These are phyloP conservation scores for Suhomyces atakaporum DNA, from an alignment of 1,139 yeast genomes.

Conservation along the genomic window DNA sequence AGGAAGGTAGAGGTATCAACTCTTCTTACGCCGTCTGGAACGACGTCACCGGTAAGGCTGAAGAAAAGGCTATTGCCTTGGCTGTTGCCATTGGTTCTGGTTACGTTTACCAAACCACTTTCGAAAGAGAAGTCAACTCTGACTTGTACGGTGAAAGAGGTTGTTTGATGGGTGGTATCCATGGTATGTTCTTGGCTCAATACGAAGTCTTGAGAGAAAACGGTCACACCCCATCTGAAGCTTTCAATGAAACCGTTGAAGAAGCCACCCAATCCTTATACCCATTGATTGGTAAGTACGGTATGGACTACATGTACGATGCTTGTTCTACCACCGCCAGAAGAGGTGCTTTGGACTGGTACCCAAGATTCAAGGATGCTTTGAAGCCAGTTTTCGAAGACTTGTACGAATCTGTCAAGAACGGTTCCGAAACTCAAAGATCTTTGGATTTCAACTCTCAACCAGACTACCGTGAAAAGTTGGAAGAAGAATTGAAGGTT, in stretches of 20 bases:
- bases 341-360: slow-evolving; percentile 99
- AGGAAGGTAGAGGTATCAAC: slow-evolving; percentile 99
- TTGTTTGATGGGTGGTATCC: slow-evolving; percentile 99
- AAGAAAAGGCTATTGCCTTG: slow-evolving; percentile 97
- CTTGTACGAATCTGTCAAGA: slow-evolving; percentile 91
- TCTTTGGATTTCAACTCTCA: slow-evolving; percentile 98
- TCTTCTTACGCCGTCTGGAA: slow-evolving; percentile 99
- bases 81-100: slow-evolving; percentile 99
- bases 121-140: slow-evolving; percentile 98
- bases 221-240: slow-evolving; percentile 99
- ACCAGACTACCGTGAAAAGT: slow-evolving; percentile 95
- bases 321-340: slow-evolving; percentile 99
- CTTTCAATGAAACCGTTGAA: slow-evolving; percentile 99
- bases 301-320: slow-evolving; percentile 99
- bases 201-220: slow-evolving; percentile 99
- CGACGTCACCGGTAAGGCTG: slow-evolving; percentile 98
- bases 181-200: slow-evolving; percentile 99
- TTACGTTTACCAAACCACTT: slow-evolving; percentile 99
- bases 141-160: slow-evolving; percentile 99
- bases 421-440: slow-evolving; percentile 97
- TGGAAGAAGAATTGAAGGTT: slow-evolving; percentile 88
- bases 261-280: slow-evolving; percentile 99
- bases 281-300: slow-evolving; percentile 98
- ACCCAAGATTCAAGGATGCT: slow-evolving; percentile 98
- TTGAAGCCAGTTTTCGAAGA: slow-evolving; percentile 98